Evolutionary conservation across 2,329 filamentous ascomycete species (phyloP).

Genomic region (Calonectria ilicicola): DNA sequence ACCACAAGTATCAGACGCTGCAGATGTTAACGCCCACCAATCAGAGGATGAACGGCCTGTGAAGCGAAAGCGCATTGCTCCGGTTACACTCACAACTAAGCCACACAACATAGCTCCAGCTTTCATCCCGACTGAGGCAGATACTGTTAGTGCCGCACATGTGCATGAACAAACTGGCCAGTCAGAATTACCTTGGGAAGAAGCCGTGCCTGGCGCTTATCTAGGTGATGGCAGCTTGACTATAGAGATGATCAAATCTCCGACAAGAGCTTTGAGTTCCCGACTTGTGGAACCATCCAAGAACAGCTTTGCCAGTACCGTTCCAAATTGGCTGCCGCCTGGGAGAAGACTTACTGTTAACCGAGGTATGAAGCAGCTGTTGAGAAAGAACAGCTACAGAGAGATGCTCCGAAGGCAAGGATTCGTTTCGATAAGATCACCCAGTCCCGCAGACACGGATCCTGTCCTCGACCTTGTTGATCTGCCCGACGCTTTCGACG

Average conservation of each 20-base stretch:
- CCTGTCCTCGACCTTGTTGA: slow-evolving; percentile 59
- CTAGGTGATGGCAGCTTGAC: slow-evolving; percentile 49
- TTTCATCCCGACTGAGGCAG: slow-evolving; percentile 43
- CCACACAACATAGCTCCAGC: slow-evolving; percentile 28
- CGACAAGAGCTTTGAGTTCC: slow-evolving; percentile 35
- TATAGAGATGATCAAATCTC: slow-evolving; percentile 36
- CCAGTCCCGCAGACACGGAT: slow-evolving; percentile 36
- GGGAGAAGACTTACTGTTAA: slow-evolving; percentile 60
- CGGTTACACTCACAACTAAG: slow-evolving; percentile 36
- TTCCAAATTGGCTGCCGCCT: slow-evolving; percentile 47
- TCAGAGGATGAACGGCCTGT: slow-evolving; percentile 20
- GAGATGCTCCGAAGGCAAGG: slow-evolving; percentile 26
- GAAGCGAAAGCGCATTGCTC: slow-evolving; percentile 46
- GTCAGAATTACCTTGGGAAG: slow-evolving; percentile 37
- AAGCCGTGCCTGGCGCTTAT: slow-evolving; percentile 45
- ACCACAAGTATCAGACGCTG: not conserved
- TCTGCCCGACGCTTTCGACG: slow-evolving; percentile 55
- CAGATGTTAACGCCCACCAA: not conserved
- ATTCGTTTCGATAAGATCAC: slow-evolving; percentile 23
- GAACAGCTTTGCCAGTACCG: slow-evolving; percentile 43
- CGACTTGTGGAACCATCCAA: slow-evolving; percentile 33
- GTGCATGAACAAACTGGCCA: not conserved
- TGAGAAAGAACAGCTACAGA: slow-evolving; percentile 46
- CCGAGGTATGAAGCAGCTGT: slow-evolving; percentile 53
- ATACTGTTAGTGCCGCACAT: slow-evolving; percentile 19